Evolutionary conservation across 2,329 filamentous ascomycete species (phyloP), one percentile per base, ranked within the genome.

Genomic region (Clonostachys chloroleuca): DNA sequence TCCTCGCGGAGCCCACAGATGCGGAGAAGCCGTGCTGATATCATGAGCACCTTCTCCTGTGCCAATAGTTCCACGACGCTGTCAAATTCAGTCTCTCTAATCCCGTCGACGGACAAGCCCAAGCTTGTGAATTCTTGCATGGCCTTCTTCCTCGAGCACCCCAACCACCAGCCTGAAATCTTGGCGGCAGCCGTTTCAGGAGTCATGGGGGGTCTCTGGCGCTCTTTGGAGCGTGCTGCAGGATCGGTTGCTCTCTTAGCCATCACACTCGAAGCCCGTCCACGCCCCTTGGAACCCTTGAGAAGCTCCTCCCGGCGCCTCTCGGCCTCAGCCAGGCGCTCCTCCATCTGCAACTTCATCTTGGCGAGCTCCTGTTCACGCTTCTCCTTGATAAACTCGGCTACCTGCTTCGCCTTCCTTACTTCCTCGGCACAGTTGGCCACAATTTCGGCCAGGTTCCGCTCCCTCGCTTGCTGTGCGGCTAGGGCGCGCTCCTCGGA

Each of bases 361-460:
- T 83, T 83, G 55, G 76, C 77, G 48, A 87, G 78, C 53, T 92
- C 86, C 48, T 84, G 83, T 59, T 90, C 85, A 52, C 89, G 83
- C 63, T 86, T 86, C 68, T 89, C 86, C 66, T 89, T 91, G 72
- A 88, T 90, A 49, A 80, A 84, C 63, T 90, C 87, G 13, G 88
- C 88, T n/a, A 92, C 77, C 44, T 87, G 85, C 72, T 92, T 92
- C 45, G 88, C 88, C 53, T 87, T 79, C 60, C 87, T 84, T 14
- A 94, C 89, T 62, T 94, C 89, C 64, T 91, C 88, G 17, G 89
- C 89, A 60, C 89, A 92, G 50, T 82, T 78, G 43, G 88, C 86
- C 5, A 89, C 87, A 40, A 92, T 91, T 62, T 92, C 88, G 9
- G 87, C 88, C 16, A 94, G 68, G 56, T 92, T 89, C 56, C 86